Percentiles rank a stretch among this genome's conserved stretches.
These are phyloP conservation scores for Neurospora sp. DNA, from an alignment of 495 filamentous ascomycete genomes.

Conservation along the genomic window DNA sequence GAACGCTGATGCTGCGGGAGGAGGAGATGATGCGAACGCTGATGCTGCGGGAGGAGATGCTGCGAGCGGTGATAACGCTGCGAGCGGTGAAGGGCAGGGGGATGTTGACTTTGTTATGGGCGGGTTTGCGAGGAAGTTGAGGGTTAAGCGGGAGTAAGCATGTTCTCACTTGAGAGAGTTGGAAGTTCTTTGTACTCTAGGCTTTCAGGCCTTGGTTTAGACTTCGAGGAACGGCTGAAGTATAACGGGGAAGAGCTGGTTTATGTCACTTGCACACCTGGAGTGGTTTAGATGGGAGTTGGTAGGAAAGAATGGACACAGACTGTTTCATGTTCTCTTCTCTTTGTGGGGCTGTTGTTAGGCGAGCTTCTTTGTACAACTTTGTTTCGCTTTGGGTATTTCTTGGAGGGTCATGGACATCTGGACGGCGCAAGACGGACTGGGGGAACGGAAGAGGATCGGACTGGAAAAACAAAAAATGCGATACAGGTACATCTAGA, in stretches of 20 bases:
- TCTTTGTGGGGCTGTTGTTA: not conserved
- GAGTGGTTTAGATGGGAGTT: not conserved
- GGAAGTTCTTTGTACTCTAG: not conserved
- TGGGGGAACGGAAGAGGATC: not conserved
- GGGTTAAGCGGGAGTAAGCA: not conserved
- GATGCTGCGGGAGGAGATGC: not conserved
- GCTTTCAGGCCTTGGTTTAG: not conserved
- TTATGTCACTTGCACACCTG: not conserved
- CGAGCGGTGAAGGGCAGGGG: not conserved
- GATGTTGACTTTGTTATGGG: not conserved
- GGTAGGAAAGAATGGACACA: not conserved
- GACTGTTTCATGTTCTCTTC: not conserved
- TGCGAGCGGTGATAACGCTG: not conserved
- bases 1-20: too few relatives aligned
- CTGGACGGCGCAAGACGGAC: not conserved
- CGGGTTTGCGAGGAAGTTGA: not conserved
- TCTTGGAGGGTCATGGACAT: not conserved
- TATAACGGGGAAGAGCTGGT: not conserved
- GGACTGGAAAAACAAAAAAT: not conserved
- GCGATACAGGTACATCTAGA: not conserved
- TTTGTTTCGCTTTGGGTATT: not conserved
- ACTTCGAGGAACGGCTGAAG: not conserved
- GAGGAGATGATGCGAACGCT: too few relatives aligned
- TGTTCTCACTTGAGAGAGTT: not conserved
- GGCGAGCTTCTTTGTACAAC: not conserved